Evolutionary conservation across 257 asterid species (phyloP), one percentile per base, ranked within the genome.

Genomic region (Solanum boliviense): DNA sequence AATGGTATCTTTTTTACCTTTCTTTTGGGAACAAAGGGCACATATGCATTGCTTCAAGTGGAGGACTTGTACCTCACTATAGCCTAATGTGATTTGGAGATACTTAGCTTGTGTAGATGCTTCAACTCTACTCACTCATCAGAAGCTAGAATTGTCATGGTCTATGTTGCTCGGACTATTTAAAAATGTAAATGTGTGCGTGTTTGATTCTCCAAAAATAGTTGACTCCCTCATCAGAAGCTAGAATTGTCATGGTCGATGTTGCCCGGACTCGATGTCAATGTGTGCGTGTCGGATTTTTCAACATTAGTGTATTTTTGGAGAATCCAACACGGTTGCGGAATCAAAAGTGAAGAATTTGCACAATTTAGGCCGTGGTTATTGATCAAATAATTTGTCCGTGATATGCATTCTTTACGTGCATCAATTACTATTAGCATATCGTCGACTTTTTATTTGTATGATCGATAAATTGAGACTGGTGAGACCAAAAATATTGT

Each of bases 21-120:
- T 84, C 86, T 86, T 88, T 92, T 29, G 41, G 29, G 7, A 75
- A 84, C 73, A 70, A 86, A 75, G 83, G 85, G 93, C 84, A 91
- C 88, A 89, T 91, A 90, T 92, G 87, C 98, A 89, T 94, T 94
- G 91, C 98, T 93, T 94, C 94, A 56, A 48, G n/a, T 75, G 38
- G 67, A 87, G 92, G 94, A 62, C 89, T 93, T 88, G 91, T 31
- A 89, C 56, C 58, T 60, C 62, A 76, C 84, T 38, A 39, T 76
- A 48, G 74, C 31, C 70, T 70, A 74, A 0, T 74, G 32, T 20
- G 20, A 74, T 36, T 35, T 36, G 31, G 83, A 11, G 48, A 74
- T 74, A 8, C 79, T 32, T 31, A 32, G 25, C 78, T 32, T 25
- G 84, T 78, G 84, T 78, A 25, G 13, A 78, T 75, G 68, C 38